Evolutionary conservation across 768 basidiomycete species (phyloP).

Genomic region (Hortiboletus campestris): DNA sequence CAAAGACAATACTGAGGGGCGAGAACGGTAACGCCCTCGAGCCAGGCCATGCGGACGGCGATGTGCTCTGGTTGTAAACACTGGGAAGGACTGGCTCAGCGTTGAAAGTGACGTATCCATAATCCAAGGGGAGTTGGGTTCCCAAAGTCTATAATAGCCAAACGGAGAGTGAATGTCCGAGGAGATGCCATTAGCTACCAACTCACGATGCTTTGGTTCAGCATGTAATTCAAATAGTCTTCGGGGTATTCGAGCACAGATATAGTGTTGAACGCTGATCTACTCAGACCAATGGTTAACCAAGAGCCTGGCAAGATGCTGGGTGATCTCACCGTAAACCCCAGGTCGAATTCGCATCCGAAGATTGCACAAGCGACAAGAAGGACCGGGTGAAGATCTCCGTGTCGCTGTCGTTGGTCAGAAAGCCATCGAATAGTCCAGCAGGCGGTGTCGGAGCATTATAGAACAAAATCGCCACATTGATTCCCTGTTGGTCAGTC

Average conservation of each 20-base stretch:
- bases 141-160: conserved; percentile 44
- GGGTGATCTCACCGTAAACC: conserved; percentile 24
- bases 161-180: neutral
- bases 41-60: conserved; percentile 48
- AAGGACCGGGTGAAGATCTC: conserved; percentile 22
- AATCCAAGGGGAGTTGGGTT: conserved; percentile 28
- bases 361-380: conserved; percentile 25
- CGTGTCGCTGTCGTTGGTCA: conserved; percentile 11
- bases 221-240: conserved; percentile 18
- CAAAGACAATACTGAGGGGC: conserved; percentile 48
- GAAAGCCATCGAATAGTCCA: conserved; percentile 32
- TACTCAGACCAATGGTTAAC: conserved; percentile 7
- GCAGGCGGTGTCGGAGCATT: conserved; percentile 39
- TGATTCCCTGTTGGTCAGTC: conserved; percentile 6
- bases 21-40: conserved; percentile 36
- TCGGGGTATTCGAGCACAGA: conserved; percentile 24
- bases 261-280: conserved; percentile 22
- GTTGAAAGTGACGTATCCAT: conserved; percentile 44
- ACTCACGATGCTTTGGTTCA: conserved; percentile 19
- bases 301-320: neutral
- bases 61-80: conserved; percentile 38
- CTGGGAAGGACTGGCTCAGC: conserved; percentile 51
- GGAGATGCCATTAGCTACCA: neutral
- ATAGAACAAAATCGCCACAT: conserved; percentile 51
- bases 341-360: conserved; percentile 13